Conservation (phyloP, 1,139 yeast genomes). For the Debaryomyces sp. region DNA sequence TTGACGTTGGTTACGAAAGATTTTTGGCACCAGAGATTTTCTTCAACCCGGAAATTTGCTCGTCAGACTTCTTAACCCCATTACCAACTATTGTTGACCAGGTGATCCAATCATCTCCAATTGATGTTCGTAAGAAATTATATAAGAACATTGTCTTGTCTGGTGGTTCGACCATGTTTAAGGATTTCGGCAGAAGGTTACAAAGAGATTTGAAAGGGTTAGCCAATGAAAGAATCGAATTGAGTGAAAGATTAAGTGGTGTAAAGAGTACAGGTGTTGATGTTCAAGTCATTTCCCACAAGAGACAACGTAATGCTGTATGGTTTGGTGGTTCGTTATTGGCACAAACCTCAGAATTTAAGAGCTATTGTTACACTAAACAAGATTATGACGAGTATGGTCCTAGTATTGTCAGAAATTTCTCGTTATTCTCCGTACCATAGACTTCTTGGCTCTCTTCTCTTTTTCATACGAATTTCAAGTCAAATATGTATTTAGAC, state of each 20-base stretch:
- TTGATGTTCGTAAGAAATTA: conserved; percentile 95
- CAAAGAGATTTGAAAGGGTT: conserved; percentile 90
- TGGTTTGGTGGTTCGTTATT: conserved; percentile 98
- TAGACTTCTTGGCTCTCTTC: conserved; percentile 25
- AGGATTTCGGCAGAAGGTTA: conserved; percentile 95
- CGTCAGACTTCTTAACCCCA: conserved; percentile 94
- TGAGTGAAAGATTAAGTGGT: conserved; percentile 77
- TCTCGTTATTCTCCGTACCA: conserved; percentile 90
- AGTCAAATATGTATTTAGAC: conserved; percentile 3
- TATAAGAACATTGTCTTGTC: conserved; percentile 93
- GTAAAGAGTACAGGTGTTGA: conserved; percentile 94
- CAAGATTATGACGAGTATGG: conserved; percentile 98
- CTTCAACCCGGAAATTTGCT: conserved; percentile 96
- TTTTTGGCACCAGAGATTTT: conserved; percentile 98
- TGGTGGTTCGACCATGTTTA: conserved; percentile 98
- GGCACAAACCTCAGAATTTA: conserved; percentile 97
- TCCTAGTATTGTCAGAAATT: conserved; percentile 95
- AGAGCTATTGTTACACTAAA: conserved; percentile 95
- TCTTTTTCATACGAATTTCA: not conserved
- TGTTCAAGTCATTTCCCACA: conserved; percentile 95
- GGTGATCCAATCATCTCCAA: conserved; percentile 93
- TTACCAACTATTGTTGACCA: conserved; percentile 93
- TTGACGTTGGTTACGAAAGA: conserved; percentile 96
- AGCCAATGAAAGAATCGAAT: conserved; percentile 85
- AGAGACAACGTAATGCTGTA: conserved; percentile 97